phyloP scores from a whole-genome alignment of 2,329 filamentous ascomycete species.

The Phaeosphaeriaceae sp. region DNA sequence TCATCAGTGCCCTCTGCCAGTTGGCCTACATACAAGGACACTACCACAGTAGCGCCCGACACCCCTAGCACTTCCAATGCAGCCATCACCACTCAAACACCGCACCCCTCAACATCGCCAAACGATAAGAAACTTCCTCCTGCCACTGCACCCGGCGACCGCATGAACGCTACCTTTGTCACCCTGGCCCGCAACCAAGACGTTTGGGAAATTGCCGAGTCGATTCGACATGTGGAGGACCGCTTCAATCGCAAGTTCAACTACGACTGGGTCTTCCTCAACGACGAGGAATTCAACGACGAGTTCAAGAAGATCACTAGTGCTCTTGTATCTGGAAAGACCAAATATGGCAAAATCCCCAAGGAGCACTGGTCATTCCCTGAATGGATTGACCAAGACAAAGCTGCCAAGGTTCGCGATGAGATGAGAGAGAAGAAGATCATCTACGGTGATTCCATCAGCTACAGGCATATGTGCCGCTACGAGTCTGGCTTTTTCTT shows the following conservation, averaged over 20 bases:
- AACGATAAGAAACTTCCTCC: constrained; percentile 45
- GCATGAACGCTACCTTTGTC: constrained; percentile 97
- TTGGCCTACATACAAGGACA: constrained; percentile 41
- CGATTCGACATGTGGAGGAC: constrained; percentile 95
- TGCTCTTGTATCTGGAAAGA: constrained; percentile 88
- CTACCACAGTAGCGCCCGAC: constrained; percentile 13
- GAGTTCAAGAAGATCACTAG: constrained; percentile 91
- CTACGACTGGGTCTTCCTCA: constrained; percentile 99
- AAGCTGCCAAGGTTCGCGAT: constrained; percentile 86
- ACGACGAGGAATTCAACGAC: constrained; percentile 92
- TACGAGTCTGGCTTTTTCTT: constrained; percentile 99
- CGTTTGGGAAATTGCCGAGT: constrained; percentile 94
- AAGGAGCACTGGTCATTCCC: constrained; percentile 98
- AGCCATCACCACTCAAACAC: constrained; percentile 15
- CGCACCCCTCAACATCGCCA: constrained; percentile 35
- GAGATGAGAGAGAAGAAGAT: constrained; percentile 95
- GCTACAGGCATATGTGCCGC: constrained; percentile 99
- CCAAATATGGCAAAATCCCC: constrained; percentile 87
- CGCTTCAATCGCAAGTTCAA: constrained; percentile 96
- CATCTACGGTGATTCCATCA: constrained; percentile 96
- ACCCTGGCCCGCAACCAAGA: constrained; percentile 92
- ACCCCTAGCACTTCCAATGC: constrained; percentile 22
- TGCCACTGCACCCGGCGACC: constrained; percentile 66
- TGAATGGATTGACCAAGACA: constrained; percentile 92
- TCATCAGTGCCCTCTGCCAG: constrained; percentile 52